These are phyloP conservation scores for Pythium phragmiticola DNA, from an alignment of 352 stramenopile species.

Conservation along the genomic window DNA sequence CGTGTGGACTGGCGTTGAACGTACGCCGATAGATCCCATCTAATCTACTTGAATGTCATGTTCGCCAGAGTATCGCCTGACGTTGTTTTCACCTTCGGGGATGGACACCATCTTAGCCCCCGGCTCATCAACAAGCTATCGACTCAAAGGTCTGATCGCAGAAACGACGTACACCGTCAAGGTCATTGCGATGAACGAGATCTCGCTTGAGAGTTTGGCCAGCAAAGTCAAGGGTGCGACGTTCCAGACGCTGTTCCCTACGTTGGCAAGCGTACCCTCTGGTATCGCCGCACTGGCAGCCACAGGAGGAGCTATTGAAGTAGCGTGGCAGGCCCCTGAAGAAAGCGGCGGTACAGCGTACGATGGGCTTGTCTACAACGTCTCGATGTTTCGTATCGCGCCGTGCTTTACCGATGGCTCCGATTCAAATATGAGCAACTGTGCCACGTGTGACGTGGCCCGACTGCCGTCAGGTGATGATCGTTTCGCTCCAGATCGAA, in stretches of 20 bases:
- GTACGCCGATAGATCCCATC: not conserved
- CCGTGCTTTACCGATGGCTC: slow-evolving; percentile 32
- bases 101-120: slow-evolving; percentile 21
- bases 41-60: slow-evolving; percentile 2
- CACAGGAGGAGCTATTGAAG: slow-evolving; percentile 50
- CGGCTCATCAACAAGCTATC: slow-evolving; percentile 17
- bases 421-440: slow-evolving; percentile 13
- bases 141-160: slow-evolving; percentile 34
- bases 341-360: slow-evolving; percentile 37
- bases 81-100: slow-evolving; percentile 5
- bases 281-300: slow-evolving; percentile 28
- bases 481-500: slow-evolving; percentile 26
- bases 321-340: slow-evolving; percentile 44
- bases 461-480: slow-evolving; percentile 17
- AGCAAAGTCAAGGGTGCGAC: slow-evolving; percentile 24
- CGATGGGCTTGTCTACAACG: slow-evolving; percentile 46
- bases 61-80: slow-evolving; percentile 23
- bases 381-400: slow-evolving; percentile 30
- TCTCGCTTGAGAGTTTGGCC: slow-evolving; percentile 27
- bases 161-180: slow-evolving; percentile 53
- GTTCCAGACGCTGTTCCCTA: slow-evolving; percentile 38
- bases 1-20: not conserved
- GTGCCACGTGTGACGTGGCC: slow-evolving; percentile 35
- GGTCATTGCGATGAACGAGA: slow-evolving; percentile 39
- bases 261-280: slow-evolving; percentile 36